Evolutionary conservation across 2,329 filamentous ascomycete species (phyloP).

Genomic region (Cladophialophora carrionii): DNA sequence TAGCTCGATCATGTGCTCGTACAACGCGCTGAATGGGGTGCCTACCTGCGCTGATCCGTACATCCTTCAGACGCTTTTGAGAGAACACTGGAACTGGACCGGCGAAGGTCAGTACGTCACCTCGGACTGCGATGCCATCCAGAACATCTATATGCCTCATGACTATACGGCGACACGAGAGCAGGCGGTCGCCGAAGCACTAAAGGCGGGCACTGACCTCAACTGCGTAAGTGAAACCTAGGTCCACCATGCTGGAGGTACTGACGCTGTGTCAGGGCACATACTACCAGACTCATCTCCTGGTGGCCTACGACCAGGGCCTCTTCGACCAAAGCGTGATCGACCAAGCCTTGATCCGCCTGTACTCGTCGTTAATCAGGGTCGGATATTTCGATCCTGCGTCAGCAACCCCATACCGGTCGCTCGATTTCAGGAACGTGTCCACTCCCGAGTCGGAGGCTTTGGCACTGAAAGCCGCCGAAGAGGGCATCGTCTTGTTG

Average conservation of each 20-base stretch:
- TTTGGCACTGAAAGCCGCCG: slow-evolving; percentile 59
- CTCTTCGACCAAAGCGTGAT: slow-evolving; percentile 53
- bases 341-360: slow-evolving; percentile 52
- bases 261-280: slow-evolving; percentile 44
- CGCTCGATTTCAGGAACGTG: slow-evolving; percentile 60
- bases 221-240: slow-evolving; percentile 46
- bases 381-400: slow-evolving; percentile 59
- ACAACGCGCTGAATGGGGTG: slow-evolving; percentile 68
- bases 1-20: slow-evolving; percentile 65
- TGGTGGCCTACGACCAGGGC: slow-evolving; percentile 49
- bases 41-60: slow-evolving; percentile 67
- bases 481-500: slow-evolving; percentile 54
- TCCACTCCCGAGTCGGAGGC: slow-evolving; percentile 57
- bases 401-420: slow-evolving; percentile 52
- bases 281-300: slow-evolving; percentile 53
- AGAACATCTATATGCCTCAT: slow-evolving; percentile 62
- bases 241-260: neutral
- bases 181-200: slow-evolving; percentile 52
- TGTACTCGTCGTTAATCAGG: slow-evolving; percentile 55
- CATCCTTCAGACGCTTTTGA: slow-evolving; percentile 64
- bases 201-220: slow-evolving; percentile 58
- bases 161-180: slow-evolving; percentile 51
- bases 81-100: slow-evolving; percentile 68
- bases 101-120: slow-evolving; percentile 65
- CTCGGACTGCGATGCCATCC: slow-evolving; percentile 67